These are phyloP conservation scores for Theobroma grandiflorum DNA, from an alignment of 441 rosid genomes.

Conservation along the genomic window DNA sequence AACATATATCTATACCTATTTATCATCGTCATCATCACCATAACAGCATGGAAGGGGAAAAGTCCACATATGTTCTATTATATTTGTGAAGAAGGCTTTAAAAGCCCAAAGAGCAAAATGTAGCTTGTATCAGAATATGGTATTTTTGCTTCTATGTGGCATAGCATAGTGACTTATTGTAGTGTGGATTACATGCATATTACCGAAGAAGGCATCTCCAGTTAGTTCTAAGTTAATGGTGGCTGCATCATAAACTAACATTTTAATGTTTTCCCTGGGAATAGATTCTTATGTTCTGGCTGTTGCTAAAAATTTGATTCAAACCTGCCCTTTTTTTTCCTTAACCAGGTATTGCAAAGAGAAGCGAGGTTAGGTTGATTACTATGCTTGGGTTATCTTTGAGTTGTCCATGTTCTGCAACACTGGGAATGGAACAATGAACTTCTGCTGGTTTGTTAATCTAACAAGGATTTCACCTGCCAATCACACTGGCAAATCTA, in stretches of 20 bases:
- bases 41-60: background rate
- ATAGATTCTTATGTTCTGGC: background rate
- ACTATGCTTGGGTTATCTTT: background rate
- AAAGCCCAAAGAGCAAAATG: too few species aligned
- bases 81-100: too few species aligned
- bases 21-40: background rate
- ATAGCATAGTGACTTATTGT: background rate
- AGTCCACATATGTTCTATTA: too few species aligned
- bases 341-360: conserved; percentile 61
- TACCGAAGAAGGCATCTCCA: background rate
- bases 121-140: background rate
- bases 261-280: background rate
- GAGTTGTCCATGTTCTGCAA: conserved; percentile 14
- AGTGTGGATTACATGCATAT: background rate
- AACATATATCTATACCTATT: background rate
- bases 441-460: conserved; percentile 19
- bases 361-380: conserved; percentile 71
- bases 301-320: background rate
- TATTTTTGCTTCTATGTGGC: background rate
- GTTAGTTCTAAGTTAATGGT: background rate
- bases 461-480: conserved; percentile 9
- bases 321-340: background rate
- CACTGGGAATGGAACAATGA: conserved; percentile 1
- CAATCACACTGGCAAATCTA: background rate
- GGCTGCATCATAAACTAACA: background rate